Conservation (phyloP, 176 grass and related monocot genomes). For the Eleusine indica region DNA sequence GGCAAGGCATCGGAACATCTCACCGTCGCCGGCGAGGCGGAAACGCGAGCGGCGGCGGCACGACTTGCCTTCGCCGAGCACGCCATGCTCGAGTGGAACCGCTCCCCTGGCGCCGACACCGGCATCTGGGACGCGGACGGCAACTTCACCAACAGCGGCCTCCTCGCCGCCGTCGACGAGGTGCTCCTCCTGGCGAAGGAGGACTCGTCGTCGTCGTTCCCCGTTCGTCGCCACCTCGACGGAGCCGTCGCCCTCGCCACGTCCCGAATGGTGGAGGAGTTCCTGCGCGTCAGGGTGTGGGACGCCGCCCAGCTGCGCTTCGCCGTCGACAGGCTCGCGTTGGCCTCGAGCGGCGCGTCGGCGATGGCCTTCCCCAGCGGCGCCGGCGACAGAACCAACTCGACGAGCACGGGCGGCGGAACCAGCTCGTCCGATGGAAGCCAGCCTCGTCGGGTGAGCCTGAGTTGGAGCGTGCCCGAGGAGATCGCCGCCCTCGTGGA, state of each 20-base stretch:
- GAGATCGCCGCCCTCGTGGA: not conserved
- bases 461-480: not conserved
- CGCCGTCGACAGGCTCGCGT: constrained; percentile 26
- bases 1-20: no score
- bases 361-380: not conserved
- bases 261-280: constrained; percentile 37
- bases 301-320: not conserved
- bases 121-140: constrained; percentile 26
- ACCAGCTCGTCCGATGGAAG: constrained; percentile 5
- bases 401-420: not conserved
- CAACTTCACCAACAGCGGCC: no score
- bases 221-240: constrained; percentile 11
- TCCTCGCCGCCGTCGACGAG: constrained; percentile 30
- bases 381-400: not conserved
- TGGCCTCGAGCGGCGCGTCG: not conserved
- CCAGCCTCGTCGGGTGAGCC: not conserved
- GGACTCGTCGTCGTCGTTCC: not conserved
- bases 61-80: constrained; percentile 15
- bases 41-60: no score
- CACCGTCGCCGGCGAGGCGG: no score
- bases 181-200: constrained; percentile 18
- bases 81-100: not conserved
- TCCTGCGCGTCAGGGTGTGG: constrained; percentile 42
- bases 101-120: not conserved
- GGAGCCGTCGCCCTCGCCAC: not conserved